Base-by-base conservation (phyloP, 306 rosid genomes). In the Glycine soja region DNA sequence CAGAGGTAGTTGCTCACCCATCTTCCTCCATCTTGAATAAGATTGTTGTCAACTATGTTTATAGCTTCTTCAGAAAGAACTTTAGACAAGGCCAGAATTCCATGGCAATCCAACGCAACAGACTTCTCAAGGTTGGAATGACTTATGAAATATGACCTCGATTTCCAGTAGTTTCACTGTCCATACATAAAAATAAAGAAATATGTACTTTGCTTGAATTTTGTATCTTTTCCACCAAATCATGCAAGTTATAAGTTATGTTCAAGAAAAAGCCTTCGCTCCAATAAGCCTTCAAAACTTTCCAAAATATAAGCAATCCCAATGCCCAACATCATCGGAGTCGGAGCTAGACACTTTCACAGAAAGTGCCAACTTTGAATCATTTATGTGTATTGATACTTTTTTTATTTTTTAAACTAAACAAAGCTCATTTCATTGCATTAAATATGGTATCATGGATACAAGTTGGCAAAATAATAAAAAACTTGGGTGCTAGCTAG, bases 101-200 rank as follows among this genome's bases (percentile, higher is more conserved):
- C 1, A 57, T 92, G 85, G 87, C 88, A 3, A 85, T 92, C 50
- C 94, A 92, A 0, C 87, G 63, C 3, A 38, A 77, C 2, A 83
- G 92, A 86, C 94, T 94, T 88, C 87, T 92, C 64, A 89, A 87
- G 86, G 91, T 92, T 64, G 90, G 90, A 53, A 84, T 87, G 90
- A 87, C 90, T 8, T 87, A 87, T 32, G 86, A 87, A 78, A 73
- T 87, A 52, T 84, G 70, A 79, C 38, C 14, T 8, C 8, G 4
- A 1, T 0, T 6, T 5, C 40, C 40, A 2, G 5, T 36, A 3
- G 4, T 6, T 10, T 15, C 12, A 8, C 46, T 42, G 46, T 16
- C 32, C 16, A 7, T 6, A 19, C 0, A 18, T 8, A 58, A 18
- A 8, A 58, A 58, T 24, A 24, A 24, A 14, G 13, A 2, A 18